Evolutionary conservation across 2,329 filamentous ascomycete genomes (phyloP), one percentile per base, ranked within the genome.

Genomic region (Penicillium oxalicum): DNA sequence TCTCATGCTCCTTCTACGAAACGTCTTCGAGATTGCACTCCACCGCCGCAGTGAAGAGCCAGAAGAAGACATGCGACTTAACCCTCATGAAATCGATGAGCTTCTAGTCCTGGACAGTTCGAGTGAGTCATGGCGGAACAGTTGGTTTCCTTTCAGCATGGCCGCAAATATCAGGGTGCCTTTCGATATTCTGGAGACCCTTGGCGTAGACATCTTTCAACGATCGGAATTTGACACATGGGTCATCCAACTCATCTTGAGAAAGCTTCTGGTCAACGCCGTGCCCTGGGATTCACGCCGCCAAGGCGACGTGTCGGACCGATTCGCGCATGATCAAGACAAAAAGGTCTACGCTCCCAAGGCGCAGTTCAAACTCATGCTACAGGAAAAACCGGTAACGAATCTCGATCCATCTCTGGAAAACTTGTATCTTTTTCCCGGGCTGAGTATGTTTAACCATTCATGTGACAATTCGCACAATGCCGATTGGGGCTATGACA

Each of bases 151-250:
- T 5, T 70, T 70, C 41, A 64, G 61, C 5, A 58, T 62, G 25
- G 55, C 61, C 2, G 66, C 60, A 11, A 70, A 70, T 47, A 65
- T 70, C 32, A 57, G 57, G n/a, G 61, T 70, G 3, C 66, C 67
- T 0, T 69, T 69, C 40, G 61, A 69, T 45, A 70, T 69, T 13
- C 54, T 70, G 11, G 53, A 60, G 28, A 51, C 51, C 9, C 56
- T 70, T 11, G 67, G 67, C 2, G 64, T 70, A 6, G 60, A 70
- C 37, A 68, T 70, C 12, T 70, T 69, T 53, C 55, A 62, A 9
- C 64, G 70, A 40, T 52, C 69, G 13, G 52, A 57, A 5, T 70
- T 69, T 42, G 67, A 70, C 48, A 70, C 64, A 2, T 70, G 67
- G 66, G 57, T 63, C 7, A 66, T 69, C 44, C 67, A 70, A 32